phyloP scores from a whole-genome alignment of 2,329 filamentous ascomycete genomes.

The Cladosporium sp. region DNA sequence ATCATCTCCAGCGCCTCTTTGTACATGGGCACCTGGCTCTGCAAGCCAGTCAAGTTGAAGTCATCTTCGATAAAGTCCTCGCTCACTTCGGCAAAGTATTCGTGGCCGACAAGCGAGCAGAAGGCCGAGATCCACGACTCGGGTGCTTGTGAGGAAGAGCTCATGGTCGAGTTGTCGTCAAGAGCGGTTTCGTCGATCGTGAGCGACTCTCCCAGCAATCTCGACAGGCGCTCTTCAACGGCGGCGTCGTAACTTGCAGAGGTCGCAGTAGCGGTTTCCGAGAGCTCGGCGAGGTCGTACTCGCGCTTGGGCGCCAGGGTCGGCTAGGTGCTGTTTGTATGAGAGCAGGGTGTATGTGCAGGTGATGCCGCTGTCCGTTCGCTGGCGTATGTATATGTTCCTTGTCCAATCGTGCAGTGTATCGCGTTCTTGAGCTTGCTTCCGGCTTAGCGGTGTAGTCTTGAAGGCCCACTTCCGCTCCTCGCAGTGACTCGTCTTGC shows the following conservation, averaged over 20 bases:
- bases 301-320: conserved; percentile 11
- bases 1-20: conserved; percentile 99
- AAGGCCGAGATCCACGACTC: conserved; percentile 99
- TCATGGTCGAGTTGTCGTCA: conserved; percentile 40
- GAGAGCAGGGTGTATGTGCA: neutral
- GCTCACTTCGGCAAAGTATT: conserved; percentile 98
- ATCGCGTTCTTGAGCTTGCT: neutral
- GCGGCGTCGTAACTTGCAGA: conserved; percentile 4
- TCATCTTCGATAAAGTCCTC: conserved; percentile 99
- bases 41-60: conserved; percentile 94
- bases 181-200: conserved; percentile 18
- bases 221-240: conserved; percentile 21
- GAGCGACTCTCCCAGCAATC: conserved; percentile 28
- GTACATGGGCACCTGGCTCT: conserved; percentile 96
- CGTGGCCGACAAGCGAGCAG: conserved; percentile 90
- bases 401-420: conserved; percentile 17
- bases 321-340: neutral
- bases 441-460: conserved; percentile 1
- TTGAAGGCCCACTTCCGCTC: too few species aligned
- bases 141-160: conserved; percentile 54
- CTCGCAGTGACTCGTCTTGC: too few species aligned
- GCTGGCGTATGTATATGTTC: neutral
- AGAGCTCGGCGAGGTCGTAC: conserved; percentile 9
- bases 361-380: neutral
- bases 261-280: conserved; percentile 8